Evolutionary conservation across 75 land plant genomes (phyloP), one percentile per base, ranked within the genome.

Genomic region (Gnetum montanum): DNA sequence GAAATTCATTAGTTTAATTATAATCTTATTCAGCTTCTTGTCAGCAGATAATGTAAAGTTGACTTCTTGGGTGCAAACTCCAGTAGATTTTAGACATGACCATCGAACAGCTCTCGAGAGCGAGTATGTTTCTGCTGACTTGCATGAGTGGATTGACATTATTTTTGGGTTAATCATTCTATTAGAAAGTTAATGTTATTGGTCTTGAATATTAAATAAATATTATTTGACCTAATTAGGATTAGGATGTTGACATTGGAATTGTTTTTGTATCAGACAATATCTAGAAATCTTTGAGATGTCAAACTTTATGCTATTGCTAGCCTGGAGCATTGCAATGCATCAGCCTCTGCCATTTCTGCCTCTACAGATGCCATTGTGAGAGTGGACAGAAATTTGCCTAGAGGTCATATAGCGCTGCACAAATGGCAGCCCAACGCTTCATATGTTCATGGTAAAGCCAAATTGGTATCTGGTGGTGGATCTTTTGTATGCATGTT

Each of bases 81-180:
- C 88, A 3, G 65, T 89, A 47, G 99, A 95, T 70, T 95, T 95
- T 41, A 62, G 90, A 49, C 92, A 95, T 45, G 90, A 95, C 57
- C 99, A 95, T 61, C 74, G 97, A 22, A 77, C 75, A 74, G 99
- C 97, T 44, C 79, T 95, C 53, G 99, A 95, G 64, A 95, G 99
- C 67, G 98, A 86, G 54, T 68, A 86, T 75, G 99, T 95, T 3
- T 95, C 99, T 48, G 79, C 77, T 11, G 83, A 95, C 70, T 70
- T 95, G 45, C 80, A 95, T 70, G 86, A 95, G 48, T 95, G 99
- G 99, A 81, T 95, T 65, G 97, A 95, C 47, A 83, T 95, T 22
- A 84, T 95, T 62, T 95, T 95, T 79, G 99, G 99, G 99, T 95
- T 66, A 41, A n/a, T n/a, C n/a, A n/a, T n/a, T n/a, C n/a, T n/a